Conservation (phyloP, 2,329 filamentous ascomycete genomes). For the Massarina eburnea region DNA sequence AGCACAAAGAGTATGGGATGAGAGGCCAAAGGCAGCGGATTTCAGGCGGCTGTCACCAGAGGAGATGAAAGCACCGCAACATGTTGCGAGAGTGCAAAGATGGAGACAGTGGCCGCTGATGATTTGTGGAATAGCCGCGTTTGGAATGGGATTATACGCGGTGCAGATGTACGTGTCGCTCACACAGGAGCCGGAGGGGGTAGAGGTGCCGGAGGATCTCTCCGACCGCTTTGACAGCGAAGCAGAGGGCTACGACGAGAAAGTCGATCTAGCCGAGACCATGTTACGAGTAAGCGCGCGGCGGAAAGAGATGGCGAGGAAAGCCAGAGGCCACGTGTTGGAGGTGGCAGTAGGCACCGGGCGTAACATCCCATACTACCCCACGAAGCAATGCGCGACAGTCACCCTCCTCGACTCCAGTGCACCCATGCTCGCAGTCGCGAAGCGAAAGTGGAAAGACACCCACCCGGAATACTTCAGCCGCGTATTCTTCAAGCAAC, state of each 20-base stretch:
- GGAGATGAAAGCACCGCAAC: constrained; percentile 25
- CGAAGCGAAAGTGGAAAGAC: constrained; percentile 52
- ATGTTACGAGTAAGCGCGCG: constrained; percentile 45
- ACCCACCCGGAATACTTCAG: constrained; percentile 42
- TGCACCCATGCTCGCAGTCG: constrained; percentile 51
- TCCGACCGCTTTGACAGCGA: constrained; percentile 49
- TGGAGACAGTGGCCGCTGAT: constrained; percentile 37
- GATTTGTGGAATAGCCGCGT: constrained; percentile 37
- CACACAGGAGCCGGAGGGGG: constrained; percentile 23
- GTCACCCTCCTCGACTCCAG: constrained; percentile 53
- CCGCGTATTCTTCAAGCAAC: constrained; percentile 46
- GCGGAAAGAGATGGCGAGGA: constrained; percentile 44
- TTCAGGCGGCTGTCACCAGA: constrained; percentile 30
- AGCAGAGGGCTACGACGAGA: constrained; percentile 50
- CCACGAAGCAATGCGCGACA: constrained; percentile 43
- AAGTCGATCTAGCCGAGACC: constrained; percentile 48
- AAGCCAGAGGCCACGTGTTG: constrained; percentile 50
- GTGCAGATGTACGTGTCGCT: constrained; percentile 39
- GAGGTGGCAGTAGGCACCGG: constrained; percentile 54
- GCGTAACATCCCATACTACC: constrained; percentile 51
- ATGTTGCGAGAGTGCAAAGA: constrained; percentile 29
- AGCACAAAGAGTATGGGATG: constrained; percentile 20
- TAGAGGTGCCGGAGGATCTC: constrained; percentile 43
- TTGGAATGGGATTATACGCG: constrained; percentile 45
- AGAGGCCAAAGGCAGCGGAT: constrained; percentile 26